Base-by-base conservation (phyloP, 768 basidiomycete species). In the Kockovaella imperatae region DNA sequence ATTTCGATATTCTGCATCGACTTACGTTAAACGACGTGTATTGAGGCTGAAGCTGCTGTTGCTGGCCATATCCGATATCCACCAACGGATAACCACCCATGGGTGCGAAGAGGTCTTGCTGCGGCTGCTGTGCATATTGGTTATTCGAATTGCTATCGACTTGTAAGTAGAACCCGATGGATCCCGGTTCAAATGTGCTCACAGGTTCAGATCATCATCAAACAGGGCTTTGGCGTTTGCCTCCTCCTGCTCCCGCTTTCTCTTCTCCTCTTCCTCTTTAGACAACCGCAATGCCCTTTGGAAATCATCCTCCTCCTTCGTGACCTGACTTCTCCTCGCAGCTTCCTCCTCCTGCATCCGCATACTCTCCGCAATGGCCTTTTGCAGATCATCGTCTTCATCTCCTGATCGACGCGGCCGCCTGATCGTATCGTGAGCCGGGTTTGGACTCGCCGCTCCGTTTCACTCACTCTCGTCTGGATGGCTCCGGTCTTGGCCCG, bases 291-390 rank as follows among this genome's bases (percentile, higher is more conserved):
- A 77, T 0, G 95, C 95, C 64, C 81, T 75, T 56, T 81, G 75
- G 20, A 97, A 70, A 57, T 96, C 95, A n/a, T 77, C 76, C 59
- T 99, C 89, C 64, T 72, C 73, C 84, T 89, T 11, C 3, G 77
- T 76, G 20, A 75, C 78, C 35, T 72, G 64, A 10, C 64, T 52
- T 42, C 69, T 52, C 42, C 64, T 54, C 39, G 71, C 63, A 26
- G 77, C 75, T 62, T 84, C 82, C 46, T 93, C 87, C 62, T 80
- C 79, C 8, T 79, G 83, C 53, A 80, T 76, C 62, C 77, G 77
- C 75, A 89, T 91, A 59, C 86, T 88, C 73, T 83, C 88, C 68
- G 91, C 90, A 50, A 97, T 88, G 4, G 93, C 93, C 31, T 77
- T 75, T 55, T 75, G 76, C 50, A 97, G 74, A 45, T 97, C 93